These are phyloP conservation scores for Fagopyrum tataricum DNA, from an alignment of 148 eudicot species.

Conservation along the genomic window DNA sequence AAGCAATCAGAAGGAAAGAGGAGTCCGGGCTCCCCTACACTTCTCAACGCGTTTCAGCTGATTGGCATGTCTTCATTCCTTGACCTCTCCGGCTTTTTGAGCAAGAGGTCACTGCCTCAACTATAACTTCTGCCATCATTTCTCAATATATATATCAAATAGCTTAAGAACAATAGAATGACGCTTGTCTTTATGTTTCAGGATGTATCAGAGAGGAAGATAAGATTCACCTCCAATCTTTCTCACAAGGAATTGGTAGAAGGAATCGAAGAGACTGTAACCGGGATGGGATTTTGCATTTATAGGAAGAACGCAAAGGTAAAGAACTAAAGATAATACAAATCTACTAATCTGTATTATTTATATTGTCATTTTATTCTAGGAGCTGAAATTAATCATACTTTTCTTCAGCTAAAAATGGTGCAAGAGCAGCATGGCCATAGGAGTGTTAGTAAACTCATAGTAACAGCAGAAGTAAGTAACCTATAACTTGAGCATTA, in stretches of 20 bases:
- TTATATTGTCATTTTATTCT: neutral
- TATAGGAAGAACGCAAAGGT: constrained; percentile 85
- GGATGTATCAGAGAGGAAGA: constrained; percentile 79
- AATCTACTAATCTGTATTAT: no score
- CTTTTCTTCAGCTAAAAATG: constrained; percentile 52
- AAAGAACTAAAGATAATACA: no score
- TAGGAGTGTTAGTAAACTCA: constrained; percentile 48
- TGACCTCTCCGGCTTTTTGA: constrained; percentile 94
- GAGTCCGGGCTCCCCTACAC: constrained; percentile 43
- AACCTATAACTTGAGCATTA: neutral
- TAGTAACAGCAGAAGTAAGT: constrained; percentile 86
- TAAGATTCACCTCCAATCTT: constrained; percentile 75
- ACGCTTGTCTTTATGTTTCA: constrained; percentile 13
- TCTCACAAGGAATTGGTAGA: constrained; percentile 69
- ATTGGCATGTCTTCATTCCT: constrained; percentile 91
- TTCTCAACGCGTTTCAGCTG: constrained; percentile 81
- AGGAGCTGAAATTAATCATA: neutral
- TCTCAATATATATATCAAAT: neutral
- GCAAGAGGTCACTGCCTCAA: constrained; percentile 42
- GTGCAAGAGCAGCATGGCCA: constrained; percentile 53
- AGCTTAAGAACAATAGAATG: neutral
- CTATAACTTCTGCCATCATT: neutral
- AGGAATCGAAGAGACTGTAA: constrained; percentile 63
- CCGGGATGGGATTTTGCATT: constrained; percentile 69
- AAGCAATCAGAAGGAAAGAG: constrained; percentile 48